Evolutionary conservation across 305 asterid genomes (phyloP).

Genomic region (Fraxinus greggii): DNA sequence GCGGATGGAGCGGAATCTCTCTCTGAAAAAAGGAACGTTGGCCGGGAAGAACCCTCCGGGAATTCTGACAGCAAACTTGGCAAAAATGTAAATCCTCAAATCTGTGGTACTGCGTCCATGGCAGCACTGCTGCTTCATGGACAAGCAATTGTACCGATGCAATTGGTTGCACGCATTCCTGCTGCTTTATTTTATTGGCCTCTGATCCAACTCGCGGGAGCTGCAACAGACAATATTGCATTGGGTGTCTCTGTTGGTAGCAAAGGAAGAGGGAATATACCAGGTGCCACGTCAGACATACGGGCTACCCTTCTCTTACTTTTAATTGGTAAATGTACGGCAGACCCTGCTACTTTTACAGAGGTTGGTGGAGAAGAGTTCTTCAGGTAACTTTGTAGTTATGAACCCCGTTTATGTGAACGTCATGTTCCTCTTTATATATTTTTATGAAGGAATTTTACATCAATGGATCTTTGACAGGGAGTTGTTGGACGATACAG

Average conservation of each 20-base stretch:
- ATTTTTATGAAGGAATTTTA: conserved; percentile 12
- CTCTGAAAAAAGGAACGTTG: conserved; percentile 34
- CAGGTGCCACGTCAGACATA: conserved; percentile 98
- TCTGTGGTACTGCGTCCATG: conserved; percentile 78
- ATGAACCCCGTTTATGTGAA: conserved; percentile 22
- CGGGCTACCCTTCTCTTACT: conserved; percentile 97
- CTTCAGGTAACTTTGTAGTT: conserved; percentile 59
- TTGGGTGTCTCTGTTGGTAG: conserved; percentile 99
- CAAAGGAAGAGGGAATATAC: conserved; percentile 97
- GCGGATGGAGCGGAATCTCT: conserved; percentile 46
- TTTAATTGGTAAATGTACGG: conserved; percentile 95
- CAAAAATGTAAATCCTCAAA: conserved; percentile 41
- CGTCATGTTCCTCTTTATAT: background rate
- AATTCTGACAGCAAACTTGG: conserved; percentile 48
- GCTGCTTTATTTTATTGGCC: conserved; percentile 98
- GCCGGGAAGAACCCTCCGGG: conserved; percentile 46
- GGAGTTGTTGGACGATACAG: conserved; percentile 91
- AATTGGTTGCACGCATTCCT: conserved; percentile 96
- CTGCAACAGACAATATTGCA: conserved; percentile 96
- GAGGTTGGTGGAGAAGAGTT: conserved; percentile 94
- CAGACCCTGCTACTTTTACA: conserved; percentile 79
- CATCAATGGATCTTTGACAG: conserved; percentile 44
- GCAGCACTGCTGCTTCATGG: conserved; percentile 92
- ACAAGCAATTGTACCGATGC: conserved; percentile 97
- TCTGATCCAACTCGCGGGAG: conserved; percentile 93